Conservation (phyloP, 495 filamentous ascomycete species). For the Venustampulla echinocandica region DNA sequence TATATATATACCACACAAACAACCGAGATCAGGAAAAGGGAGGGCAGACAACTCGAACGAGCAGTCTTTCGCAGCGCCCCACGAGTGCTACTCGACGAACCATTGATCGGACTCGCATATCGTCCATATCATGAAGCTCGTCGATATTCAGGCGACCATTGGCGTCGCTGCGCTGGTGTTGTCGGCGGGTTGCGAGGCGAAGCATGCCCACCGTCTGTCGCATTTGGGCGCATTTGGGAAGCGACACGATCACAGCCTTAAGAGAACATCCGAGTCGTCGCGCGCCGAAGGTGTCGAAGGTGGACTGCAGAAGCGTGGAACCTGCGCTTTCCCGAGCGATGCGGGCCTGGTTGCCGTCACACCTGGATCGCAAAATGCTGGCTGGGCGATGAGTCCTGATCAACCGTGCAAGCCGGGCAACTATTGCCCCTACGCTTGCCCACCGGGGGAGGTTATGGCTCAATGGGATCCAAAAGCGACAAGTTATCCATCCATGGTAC, state of each 20-base stretch:
- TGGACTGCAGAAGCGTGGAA: slow-evolving; percentile 27
- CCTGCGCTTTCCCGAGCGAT: slow-evolving; percentile 58
- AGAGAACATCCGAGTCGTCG: slow-evolving; percentile 13
- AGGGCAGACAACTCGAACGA: neutral
- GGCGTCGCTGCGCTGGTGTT: slow-evolving; percentile 39
- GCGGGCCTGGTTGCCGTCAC: slow-evolving; percentile 62
- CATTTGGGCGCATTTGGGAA: slow-evolving; percentile 14
- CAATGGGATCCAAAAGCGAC: slow-evolving; percentile 71
- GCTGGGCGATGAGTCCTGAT: slow-evolving; percentile 79
- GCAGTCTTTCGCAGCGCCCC: neutral
- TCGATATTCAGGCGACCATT: slow-evolving; percentile 38
- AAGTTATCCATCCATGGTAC: slow-evolving; percentile 65
- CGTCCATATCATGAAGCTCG: slow-evolving; percentile 36
- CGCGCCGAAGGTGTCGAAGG: slow-evolving; percentile 13
- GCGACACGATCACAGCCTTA: slow-evolving; percentile 16
- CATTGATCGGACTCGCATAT: neutral
- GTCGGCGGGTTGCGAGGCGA: slow-evolving; percentile 25
- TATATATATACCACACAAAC: no score
- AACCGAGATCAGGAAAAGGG: no score
- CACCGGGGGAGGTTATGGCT: slow-evolving; percentile 63
- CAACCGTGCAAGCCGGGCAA: slow-evolving; percentile 58
- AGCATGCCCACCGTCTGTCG: slow-evolving; percentile 10
- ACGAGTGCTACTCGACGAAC: neutral
- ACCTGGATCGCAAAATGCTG: slow-evolving; percentile 55
- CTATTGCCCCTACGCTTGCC: slow-evolving; percentile 76